A percentile compares a stretch with the other conserved stretches of the same genome.
These are phyloP conservation scores for Yamadazyma jaroonii DNA, from an alignment of 1,139 yeast genomes.

Conservation along the genomic window DNA sequence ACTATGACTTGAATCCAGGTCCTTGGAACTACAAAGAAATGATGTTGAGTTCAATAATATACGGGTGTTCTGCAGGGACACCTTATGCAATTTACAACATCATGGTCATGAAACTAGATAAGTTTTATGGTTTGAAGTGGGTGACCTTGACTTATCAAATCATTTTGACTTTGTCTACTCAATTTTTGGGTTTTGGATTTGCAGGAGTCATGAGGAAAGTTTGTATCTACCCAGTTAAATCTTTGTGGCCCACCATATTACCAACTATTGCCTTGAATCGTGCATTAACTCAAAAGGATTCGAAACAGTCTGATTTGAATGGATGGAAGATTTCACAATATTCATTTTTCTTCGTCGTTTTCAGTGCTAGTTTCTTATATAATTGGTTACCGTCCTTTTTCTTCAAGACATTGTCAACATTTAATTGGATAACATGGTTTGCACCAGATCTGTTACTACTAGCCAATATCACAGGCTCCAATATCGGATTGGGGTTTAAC, in stretches of 20 bases:
- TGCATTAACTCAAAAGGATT: slow-evolving; percentile 32
- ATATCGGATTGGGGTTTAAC: slow-evolving; percentile 40
- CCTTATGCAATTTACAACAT: slow-evolving; percentile 46
- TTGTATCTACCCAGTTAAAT: slow-evolving; percentile 42
- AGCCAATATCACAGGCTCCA: slow-evolving; percentile 37
- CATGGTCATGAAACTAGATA: slow-evolving; percentile 43
- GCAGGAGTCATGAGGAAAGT: slow-evolving; percentile 46
- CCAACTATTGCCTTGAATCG: slow-evolving; percentile 45
- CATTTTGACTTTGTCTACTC: slow-evolving; percentile 38
- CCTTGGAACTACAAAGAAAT: slow-evolving; percentile 69
- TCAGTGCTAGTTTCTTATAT: slow-evolving; percentile 33
- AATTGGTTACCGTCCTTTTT: slow-evolving; percentile 45
- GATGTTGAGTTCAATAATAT: slow-evolving; percentile 48
- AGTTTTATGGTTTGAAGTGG: slow-evolving; percentile 46
- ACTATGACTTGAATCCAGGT: slow-evolving; percentile 39
- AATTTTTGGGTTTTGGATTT: slow-evolving; percentile 47
- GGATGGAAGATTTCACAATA: slow-evolving; percentile 45
- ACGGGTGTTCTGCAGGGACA: slow-evolving; percentile 43
- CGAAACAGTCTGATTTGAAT: slow-evolving; percentile 22
- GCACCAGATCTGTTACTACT: slow-evolving; percentile 38
- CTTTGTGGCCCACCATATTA: slow-evolving; percentile 47
- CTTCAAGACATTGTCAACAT: slow-evolving; percentile 39
- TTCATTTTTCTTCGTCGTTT: slow-evolving; percentile 36
- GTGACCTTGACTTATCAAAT: slow-evolving; percentile 39
- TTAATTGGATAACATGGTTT: slow-evolving; percentile 52